A percentile compares a stretch with the other conserved stretches of the same genome.
Evolutionary conservation across 2,329 filamentous ascomycete genomes (phyloP).

Genomic region (Penicillium frequentans): DNA sequence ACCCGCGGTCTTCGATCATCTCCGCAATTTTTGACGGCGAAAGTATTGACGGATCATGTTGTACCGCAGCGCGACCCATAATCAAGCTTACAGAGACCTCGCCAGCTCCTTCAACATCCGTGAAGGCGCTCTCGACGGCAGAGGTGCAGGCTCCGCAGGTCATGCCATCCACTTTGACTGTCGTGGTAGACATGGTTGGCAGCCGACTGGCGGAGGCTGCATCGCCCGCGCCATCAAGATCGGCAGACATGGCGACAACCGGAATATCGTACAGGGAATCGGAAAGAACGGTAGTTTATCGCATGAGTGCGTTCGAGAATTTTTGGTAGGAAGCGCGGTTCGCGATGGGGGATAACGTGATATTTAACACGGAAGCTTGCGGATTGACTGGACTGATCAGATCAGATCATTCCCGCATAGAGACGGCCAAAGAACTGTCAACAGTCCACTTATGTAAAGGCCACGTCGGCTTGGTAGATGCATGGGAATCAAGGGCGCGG

Average conservation of each 20-base stretch:
- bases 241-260: constrained; percentile 17
- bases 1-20: constrained; percentile 87
- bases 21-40: constrained; percentile 75
- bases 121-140: constrained; percentile 90
- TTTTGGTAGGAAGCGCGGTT: neutral
- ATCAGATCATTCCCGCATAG: constrained; percentile 21
- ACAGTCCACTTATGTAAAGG: constrained; percentile 3
- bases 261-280: constrained; percentile 2
- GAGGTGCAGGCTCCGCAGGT: constrained; percentile 91
- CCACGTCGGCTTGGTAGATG: constrained; percentile 9
- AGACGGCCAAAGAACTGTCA: neutral
- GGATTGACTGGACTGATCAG: constrained; percentile 20
- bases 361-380: constrained; percentile 20
- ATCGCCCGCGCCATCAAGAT: constrained; percentile 18
- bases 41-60: constrained; percentile 77
- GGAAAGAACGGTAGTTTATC: constrained; percentile 7
- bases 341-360: constrained; percentile 15
- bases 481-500: constrained; percentile 6
- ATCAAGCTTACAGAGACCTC: constrained; percentile 89
- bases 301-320: constrained; percentile 13
- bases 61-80: constrained; percentile 92
- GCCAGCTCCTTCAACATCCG: constrained; percentile 74
- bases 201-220: constrained; percentile 16
- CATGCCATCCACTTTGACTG: constrained; percentile 83
- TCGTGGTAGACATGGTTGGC: constrained; percentile 79